Percentiles rank a stretch among this genome's conserved stretches.
Conservation (phyloP, 2,329 filamentous ascomycete species). For the Trichoderma breve region DNA sequence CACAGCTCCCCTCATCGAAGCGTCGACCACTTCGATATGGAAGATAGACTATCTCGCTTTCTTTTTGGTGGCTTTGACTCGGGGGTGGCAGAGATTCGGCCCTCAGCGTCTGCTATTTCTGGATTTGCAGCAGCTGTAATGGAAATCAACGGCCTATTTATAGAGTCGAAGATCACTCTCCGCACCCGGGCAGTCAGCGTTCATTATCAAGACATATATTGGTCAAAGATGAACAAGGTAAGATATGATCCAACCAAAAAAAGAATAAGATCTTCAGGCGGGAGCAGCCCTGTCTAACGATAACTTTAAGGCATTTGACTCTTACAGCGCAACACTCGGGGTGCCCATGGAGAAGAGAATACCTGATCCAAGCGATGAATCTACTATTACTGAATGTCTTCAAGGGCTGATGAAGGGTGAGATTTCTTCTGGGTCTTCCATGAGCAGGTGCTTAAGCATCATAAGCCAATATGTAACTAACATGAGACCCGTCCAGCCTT, state of each 20-base stretch:
- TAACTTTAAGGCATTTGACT: conserved; percentile 7
- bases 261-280: background rate
- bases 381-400: background rate
- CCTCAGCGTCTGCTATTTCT: conserved; percentile 13
- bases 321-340: conserved; percentile 14
- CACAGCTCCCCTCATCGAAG: conserved; percentile 15
- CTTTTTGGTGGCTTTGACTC: conserved; percentile 10
- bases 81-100: background rate
- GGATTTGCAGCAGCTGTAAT: conserved; percentile 15
- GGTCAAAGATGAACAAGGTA: conserved; percentile 5
- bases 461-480: background rate
- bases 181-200: conserved; percentile 18
- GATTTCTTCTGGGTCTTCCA: background rate
- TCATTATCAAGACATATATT: background rate
- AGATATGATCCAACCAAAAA: background rate
- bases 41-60: conserved; percentile 21
- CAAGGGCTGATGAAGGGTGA: background rate
- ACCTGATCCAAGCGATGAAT: background rate
- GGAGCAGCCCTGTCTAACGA: background rate
- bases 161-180: conserved; percentile 19
- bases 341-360: conserved; percentile 19
- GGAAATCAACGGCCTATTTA: conserved; percentile 21
- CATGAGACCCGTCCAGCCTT: background rate
- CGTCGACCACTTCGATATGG: conserved; percentile 13
- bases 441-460: background rate